These are phyloP conservation scores for Akebia trifoliata DNA, from an alignment of 164 flowering plant species.

Conservation along the genomic window DNA sequence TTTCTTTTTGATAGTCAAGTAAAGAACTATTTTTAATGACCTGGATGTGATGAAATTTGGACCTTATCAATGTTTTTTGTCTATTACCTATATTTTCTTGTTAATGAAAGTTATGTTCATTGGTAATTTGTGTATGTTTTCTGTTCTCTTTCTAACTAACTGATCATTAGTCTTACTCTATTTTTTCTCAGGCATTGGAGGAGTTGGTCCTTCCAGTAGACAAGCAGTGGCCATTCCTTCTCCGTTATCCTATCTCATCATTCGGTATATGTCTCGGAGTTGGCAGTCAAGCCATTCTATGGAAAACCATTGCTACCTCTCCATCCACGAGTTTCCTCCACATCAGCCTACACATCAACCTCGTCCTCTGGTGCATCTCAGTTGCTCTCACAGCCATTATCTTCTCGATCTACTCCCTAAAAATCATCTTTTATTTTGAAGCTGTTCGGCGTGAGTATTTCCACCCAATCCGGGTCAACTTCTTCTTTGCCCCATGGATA, in stretches of 20 bases:
- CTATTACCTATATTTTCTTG: background rate
- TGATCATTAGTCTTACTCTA: background rate
- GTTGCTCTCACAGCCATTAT: slow-evolving; percentile 37
- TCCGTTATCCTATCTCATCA: slow-evolving; percentile 73
- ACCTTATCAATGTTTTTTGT: too few species aligned
- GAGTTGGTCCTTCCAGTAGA: slow-evolving; percentile 72
- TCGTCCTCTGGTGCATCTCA: slow-evolving; percentile 70
- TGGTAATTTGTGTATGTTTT: background rate
- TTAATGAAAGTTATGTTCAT: background rate
- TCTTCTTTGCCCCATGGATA: slow-evolving; percentile 91
- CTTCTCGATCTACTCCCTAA: slow-evolving; percentile 42
- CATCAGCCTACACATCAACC: slow-evolving; percentile 43
- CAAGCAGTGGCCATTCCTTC: slow-evolving; percentile 84
- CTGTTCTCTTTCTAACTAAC: background rate
- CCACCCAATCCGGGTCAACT: slow-evolving; percentile 85
- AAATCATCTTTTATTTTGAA: slow-evolving; percentile 67
- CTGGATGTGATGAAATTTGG: too few species aligned
- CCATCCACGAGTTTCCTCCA: slow-evolving; percentile 63
- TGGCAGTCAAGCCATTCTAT: slow-evolving; percentile 89
- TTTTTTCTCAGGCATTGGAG: slow-evolving; percentile 54
- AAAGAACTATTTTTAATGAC: too few species aligned
- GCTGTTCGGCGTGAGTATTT: slow-evolving; percentile 83
- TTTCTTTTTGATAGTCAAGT: too few species aligned
- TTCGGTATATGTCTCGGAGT: slow-evolving; percentile 86
- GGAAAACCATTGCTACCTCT: slow-evolving; percentile 71